Conservation (phyloP, 495 filamentous ascomycete species). For the Lasiosphaeria miniovina region DNA sequence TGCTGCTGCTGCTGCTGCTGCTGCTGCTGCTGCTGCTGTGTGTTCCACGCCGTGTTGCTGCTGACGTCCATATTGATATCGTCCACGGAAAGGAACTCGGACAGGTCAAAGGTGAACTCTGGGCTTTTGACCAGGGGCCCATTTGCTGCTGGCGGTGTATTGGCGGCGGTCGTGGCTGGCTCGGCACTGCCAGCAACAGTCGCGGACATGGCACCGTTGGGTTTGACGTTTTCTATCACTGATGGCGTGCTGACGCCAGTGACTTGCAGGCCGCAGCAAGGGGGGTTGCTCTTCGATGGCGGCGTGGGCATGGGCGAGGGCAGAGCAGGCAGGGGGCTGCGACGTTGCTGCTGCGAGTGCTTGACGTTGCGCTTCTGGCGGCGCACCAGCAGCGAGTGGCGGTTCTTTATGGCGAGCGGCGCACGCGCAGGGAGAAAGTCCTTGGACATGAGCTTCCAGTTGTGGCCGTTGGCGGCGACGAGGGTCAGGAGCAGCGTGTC, state of each 20-base stretch:
- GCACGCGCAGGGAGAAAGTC: not conserved
- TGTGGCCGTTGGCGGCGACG: not conserved
- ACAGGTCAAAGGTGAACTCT: too few species aligned
- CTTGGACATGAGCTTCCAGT: not conserved
- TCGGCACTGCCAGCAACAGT: too few species aligned
- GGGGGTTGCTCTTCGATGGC: not conserved
- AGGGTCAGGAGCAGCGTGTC: not conserved
- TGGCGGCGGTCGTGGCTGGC: too few species aligned
- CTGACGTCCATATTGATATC: too few species aligned
- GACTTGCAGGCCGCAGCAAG: not conserved
- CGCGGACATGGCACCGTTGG: not conserved
- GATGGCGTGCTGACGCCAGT: not conserved
- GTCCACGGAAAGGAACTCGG: too few species aligned
- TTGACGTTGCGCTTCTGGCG: not conserved
- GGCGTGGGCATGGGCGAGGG: not conserved
- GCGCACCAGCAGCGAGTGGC: constrained; percentile 1
- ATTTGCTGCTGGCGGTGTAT: too few species aligned
- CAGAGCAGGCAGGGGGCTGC: too few species aligned
- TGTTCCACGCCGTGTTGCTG: too few species aligned
- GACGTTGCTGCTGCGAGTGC: not conserved
- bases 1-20: too few species aligned
- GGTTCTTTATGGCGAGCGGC: not conserved
- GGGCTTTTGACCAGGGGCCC: too few species aligned
- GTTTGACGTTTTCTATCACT: not conserved
- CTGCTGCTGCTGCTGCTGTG: too few species aligned